A percentile compares a stretch with the other conserved stretches of the same genome.
Evolutionary conservation across 495 filamentous ascomycete species (phyloP).

Genomic region (Trichoderma asperelloides): DNA sequence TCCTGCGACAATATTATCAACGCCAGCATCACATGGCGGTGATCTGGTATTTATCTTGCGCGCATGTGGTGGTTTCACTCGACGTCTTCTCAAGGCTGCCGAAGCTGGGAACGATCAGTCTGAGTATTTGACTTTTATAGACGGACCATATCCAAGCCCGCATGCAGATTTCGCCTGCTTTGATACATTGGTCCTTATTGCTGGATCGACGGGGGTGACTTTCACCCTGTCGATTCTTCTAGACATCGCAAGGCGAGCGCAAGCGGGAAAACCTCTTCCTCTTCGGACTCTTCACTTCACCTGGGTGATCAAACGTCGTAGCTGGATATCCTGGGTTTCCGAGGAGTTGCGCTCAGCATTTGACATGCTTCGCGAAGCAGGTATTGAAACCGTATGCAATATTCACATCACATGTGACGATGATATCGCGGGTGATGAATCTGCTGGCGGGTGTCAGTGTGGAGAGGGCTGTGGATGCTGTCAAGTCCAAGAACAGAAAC

Average conservation of each 20-base stretch:
- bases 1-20: background rate
- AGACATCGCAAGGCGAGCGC: background rate
- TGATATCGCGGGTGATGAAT: background rate
- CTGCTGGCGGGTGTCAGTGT: background rate
- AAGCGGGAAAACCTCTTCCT: background rate
- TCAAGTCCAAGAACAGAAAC: background rate
- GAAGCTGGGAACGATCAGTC: background rate
- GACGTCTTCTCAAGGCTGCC: background rate
- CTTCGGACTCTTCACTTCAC: background rate
- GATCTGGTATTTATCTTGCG: background rate
- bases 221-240: background rate
- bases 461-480: background rate
- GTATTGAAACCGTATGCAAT: background rate
- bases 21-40: background rate
- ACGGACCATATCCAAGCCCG: background rate
- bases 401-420: background rate
- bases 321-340: background rate
- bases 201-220: background rate
- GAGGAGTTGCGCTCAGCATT: background rate
- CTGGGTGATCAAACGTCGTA: background rate
- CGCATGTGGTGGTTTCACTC: background rate
- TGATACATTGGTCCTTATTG: background rate
- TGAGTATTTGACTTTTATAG: background rate
- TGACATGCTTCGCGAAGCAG: background rate
- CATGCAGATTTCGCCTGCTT: slow-evolving; percentile 1